These are phyloP conservation scores for Fraxinus velutina DNA, from an alignment of 305 asterid genomes.

Conservation along the genomic window DNA sequence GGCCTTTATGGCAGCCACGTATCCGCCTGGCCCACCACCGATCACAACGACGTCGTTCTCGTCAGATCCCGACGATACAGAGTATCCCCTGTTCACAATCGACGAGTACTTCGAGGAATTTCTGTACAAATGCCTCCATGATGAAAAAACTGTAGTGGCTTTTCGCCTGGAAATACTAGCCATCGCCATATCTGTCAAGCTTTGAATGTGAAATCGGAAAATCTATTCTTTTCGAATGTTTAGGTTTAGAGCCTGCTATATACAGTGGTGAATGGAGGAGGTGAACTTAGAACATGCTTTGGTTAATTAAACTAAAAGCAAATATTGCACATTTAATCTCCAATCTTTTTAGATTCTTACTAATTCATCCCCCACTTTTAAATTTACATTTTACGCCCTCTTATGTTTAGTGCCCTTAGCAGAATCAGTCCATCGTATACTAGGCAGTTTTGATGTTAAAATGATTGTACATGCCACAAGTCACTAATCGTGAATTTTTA, in stretches of 20 bases:
- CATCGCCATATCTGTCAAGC: slow-evolving; percentile 29
- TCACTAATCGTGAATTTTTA: not conserved
- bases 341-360: not conserved
- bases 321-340: not conserved
- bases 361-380: not conserved
- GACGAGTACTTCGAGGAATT: slow-evolving; percentile 12
- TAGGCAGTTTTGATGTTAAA: not conserved
- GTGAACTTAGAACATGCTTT: not conserved
- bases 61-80: not conserved
- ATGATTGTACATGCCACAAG: not conserved
- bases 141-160: slow-evolving; percentile 23
- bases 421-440: not conserved
- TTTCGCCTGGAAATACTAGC: slow-evolving; percentile 37
- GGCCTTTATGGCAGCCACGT: slow-evolving; percentile 46
- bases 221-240: not conserved
- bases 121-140: not conserved
- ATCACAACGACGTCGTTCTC: not conserved
- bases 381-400: not conserved
- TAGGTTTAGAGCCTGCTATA: not conserved
- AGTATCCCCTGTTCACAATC: slow-evolving; percentile 17
- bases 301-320: not conserved
- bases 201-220: not conserved
- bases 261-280: not conserved
- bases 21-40: slow-evolving; percentile 25
- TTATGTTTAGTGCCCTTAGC: not conserved